Conservation (phyloP, 352 stramenopile species). For the Phytophthora cryptogea region DNA sequence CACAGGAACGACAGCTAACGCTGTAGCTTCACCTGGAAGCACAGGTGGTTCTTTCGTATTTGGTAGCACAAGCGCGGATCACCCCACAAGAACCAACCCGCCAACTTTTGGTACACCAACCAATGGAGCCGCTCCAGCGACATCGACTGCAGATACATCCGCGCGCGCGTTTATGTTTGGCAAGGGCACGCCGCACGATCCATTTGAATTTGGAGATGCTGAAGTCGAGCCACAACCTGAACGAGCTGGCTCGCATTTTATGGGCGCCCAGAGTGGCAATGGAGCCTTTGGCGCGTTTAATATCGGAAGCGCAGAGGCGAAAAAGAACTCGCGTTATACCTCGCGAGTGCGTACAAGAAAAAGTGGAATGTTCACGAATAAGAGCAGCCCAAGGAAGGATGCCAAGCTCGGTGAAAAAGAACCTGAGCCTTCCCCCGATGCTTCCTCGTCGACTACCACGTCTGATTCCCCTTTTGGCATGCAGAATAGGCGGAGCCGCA, state of each 20-base stretch:
- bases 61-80: constrained; percentile 1
- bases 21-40: neutral
- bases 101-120: constrained; percentile 5
- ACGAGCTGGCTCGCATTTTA: constrained; percentile 4
- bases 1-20: neutral
- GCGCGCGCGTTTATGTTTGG: constrained; percentile 36
- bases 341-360: constrained; percentile 22
- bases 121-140: constrained; percentile 1
- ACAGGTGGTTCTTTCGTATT: constrained; percentile 18
- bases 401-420: constrained; percentile 14
- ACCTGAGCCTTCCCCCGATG: constrained; percentile 24
- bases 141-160: neutral
- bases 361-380: constrained; percentile 40
- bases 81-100: neutral
- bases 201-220: constrained; percentile 32
- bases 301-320: constrained; percentile 26
- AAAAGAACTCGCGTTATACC: constrained; percentile 10
- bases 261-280: constrained; percentile 3
- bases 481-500: constrained; percentile 24
- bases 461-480: constrained; percentile 40
- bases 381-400: constrained; percentile 29
- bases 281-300: constrained; percentile 24
- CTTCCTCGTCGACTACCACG: constrained; percentile 7
- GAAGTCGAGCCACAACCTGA: constrained; percentile 1
- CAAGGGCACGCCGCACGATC: constrained; percentile 5